phyloP scores from a whole-genome alignment of 1,284 basidiomycete genomes.

The Inonotus hispidus region DNA sequence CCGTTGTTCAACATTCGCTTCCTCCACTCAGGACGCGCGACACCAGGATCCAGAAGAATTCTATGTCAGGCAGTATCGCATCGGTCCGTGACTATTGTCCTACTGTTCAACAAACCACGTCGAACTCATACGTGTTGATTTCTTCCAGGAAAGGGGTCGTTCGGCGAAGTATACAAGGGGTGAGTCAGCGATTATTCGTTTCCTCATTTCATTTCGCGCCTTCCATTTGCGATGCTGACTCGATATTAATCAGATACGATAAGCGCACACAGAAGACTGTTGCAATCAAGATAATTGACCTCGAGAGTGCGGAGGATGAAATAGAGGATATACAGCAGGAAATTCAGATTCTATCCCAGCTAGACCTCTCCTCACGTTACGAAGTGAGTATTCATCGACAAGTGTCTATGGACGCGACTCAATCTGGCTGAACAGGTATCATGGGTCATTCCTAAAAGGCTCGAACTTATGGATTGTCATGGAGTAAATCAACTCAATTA shows the following conservation, averaged over 20 bases:
- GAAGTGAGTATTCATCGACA: slow-evolving; percentile 46
- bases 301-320: slow-evolving; percentile 98
- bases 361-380: slow-evolving; percentile 96
- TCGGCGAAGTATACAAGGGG: slow-evolving; percentile 98
- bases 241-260: slow-evolving; percentile 61
- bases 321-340: slow-evolving; percentile 99
- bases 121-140: slow-evolving; percentile 13
- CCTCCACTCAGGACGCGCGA: slow-evolving; percentile 49
- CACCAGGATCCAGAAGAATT: slow-evolving; percentile 88
- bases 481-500: slow-evolving; percentile 60
- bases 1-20: background rate
- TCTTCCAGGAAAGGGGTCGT: slow-evolving; percentile 84
- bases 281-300: slow-evolving; percentile 97
- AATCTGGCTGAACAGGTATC: slow-evolving; percentile 55
- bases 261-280: slow-evolving; percentile 90
- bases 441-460: slow-evolving; percentile 93
- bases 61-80: slow-evolving; percentile 95
- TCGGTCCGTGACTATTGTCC: slow-evolving; percentile 57
- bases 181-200: slow-evolving; percentile 31
- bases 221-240: slow-evolving; percentile 10
- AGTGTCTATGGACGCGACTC: background rate
- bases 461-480: slow-evolving; percentile 98
- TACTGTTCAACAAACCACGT: background rate
- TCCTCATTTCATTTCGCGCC: background rate
- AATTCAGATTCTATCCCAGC: slow-evolving; percentile 96